Conservation (phyloP, 345 rosid genomes). For the Noccaea caerulescens region DNA sequence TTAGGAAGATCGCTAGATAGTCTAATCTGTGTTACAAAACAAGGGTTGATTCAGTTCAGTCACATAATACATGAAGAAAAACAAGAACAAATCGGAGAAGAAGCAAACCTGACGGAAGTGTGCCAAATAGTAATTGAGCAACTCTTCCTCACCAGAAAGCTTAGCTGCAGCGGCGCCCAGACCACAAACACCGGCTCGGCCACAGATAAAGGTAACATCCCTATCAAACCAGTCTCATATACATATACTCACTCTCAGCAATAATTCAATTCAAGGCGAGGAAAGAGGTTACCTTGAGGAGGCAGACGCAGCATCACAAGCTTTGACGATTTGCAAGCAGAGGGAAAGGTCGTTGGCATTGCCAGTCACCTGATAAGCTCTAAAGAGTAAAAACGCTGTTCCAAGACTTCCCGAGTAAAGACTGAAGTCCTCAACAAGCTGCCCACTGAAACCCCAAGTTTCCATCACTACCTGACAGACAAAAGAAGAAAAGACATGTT, state of each 20-base stretch:
- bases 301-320: slow-evolving; percentile 62
- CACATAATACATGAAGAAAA: neutral
- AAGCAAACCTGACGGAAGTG: slow-evolving; percentile 54
- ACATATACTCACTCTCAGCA: neutral
- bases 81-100: neutral
- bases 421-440: slow-evolving; percentile 54
- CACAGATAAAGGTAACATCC: slow-evolving; percentile 63
- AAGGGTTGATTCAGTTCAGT: neutral
- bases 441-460: slow-evolving; percentile 59
- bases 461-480: slow-evolving; percentile 55
- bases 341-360: slow-evolving; percentile 55
- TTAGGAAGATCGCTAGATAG: slow-evolving; percentile 55
- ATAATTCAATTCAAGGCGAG: neutral
- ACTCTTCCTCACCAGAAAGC: slow-evolving; percentile 48
- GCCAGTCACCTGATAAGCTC: slow-evolving; percentile 50
- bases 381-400: slow-evolving; percentile 60
- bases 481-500: no score
- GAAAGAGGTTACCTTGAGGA: slow-evolving; percentile 48
- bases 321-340: slow-evolving; percentile 55
- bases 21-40: slow-evolving; percentile 47
- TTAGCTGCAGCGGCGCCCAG: slow-evolving; percentile 68
- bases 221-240: slow-evolving; percentile 30
- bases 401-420: slow-evolving; percentile 63
- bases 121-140: slow-evolving; percentile 48
- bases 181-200: slow-evolving; percentile 69